A percentile compares a stretch with the other conserved stretches of the same genome.
phyloP scores from a whole-genome alignment of 306 rosid species.

The Gastrolobium bilobum region DNA sequence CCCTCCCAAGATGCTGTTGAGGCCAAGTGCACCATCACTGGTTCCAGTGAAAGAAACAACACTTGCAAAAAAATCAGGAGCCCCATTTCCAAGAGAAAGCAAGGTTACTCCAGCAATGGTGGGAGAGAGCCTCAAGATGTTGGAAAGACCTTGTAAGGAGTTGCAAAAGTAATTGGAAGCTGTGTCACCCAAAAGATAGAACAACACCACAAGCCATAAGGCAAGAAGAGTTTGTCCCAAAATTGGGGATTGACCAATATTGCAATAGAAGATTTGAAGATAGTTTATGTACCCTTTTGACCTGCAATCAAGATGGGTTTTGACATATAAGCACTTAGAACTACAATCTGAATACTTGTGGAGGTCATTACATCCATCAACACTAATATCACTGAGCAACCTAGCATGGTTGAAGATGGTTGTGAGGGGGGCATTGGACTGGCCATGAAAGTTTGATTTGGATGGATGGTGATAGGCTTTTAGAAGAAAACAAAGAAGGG shows the following conservation, averaged over 20 bases:
- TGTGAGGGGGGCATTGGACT: neutral
- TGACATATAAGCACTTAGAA: conserved; percentile 66
- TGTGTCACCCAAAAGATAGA: conserved; percentile 83
- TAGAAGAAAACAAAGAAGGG: conserved; percentile 54
- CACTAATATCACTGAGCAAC: conserved; percentile 31
- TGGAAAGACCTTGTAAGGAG: conserved; percentile 74
- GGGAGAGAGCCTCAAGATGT: conserved; percentile 72
- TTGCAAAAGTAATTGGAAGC: conserved; percentile 85
- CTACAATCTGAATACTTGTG: conserved; percentile 48
- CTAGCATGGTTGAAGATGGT: conserved; percentile 41
- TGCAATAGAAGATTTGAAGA: conserved; percentile 76
- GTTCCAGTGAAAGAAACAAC: conserved; percentile 72
- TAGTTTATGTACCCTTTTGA: conserved; percentile 79
- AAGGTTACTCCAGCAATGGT: conserved; percentile 92
- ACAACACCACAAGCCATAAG: conserved; percentile 77
- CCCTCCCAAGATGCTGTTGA: conserved; percentile 84
- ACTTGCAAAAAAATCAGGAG: conserved; percentile 86
- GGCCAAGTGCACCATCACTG: conserved; percentile 67
- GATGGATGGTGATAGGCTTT: conserved; percentile 18
- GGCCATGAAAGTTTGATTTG: conserved; percentile 15
- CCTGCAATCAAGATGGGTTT: conserved; percentile 56
- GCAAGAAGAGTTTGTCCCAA: conserved; percentile 57
- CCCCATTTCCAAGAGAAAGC: conserved; percentile 91
- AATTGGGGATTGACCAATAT: conserved; percentile 55
- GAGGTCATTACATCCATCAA: conserved; percentile 59